Conservation (phyloP, 225 moss, liverwort and hornwort species). For the Polytrichum formosum region DNA sequence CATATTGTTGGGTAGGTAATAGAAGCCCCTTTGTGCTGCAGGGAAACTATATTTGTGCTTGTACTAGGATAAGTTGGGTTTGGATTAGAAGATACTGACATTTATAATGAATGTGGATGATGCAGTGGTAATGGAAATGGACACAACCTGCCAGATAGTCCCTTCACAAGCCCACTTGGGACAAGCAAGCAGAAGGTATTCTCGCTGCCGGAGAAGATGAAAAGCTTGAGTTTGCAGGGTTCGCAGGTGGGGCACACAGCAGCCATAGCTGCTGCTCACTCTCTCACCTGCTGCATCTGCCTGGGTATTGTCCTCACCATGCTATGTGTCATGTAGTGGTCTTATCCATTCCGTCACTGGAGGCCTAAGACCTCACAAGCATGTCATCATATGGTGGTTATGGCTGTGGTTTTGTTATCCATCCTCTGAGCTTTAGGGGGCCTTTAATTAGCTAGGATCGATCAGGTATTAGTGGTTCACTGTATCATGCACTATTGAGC, state of each 20-base stretch:
- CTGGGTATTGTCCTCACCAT: constrained; percentile 9
- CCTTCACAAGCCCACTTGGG: constrained; percentile 88
- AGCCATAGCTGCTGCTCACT: constrained; percentile 7
- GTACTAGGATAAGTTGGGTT: background rate
- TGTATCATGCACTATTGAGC: too few relatives aligned
- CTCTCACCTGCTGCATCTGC: constrained; percentile 11
- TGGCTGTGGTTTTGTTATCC: too few relatives aligned
- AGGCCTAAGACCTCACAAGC: too few relatives aligned
- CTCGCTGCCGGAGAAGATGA: constrained; percentile 85
- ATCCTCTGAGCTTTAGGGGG: too few relatives aligned
- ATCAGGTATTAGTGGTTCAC: too few relatives aligned
- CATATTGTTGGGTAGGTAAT: too few relatives aligned
- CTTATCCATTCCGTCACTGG: too few relatives aligned
- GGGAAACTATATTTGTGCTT: background rate
- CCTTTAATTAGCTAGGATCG: too few relatives aligned
- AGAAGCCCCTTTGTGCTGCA: too few relatives aligned
- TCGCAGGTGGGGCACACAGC: constrained; percentile 56
- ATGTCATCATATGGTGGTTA: too few relatives aligned
- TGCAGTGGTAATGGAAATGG: constrained; percentile 50
- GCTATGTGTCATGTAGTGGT: too few relatives aligned
- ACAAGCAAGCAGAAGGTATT: constrained; percentile 79
- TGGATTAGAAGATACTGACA: background rate
- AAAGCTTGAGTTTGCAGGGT: constrained; percentile 79
- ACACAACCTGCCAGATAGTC: constrained; percentile 90
- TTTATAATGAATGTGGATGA: background rate